Evolutionary conservation across 164 flowering plant genomes (phyloP), one percentile per base, ranked within the genome.

Genomic region (Nymphaea colorata): DNA sequence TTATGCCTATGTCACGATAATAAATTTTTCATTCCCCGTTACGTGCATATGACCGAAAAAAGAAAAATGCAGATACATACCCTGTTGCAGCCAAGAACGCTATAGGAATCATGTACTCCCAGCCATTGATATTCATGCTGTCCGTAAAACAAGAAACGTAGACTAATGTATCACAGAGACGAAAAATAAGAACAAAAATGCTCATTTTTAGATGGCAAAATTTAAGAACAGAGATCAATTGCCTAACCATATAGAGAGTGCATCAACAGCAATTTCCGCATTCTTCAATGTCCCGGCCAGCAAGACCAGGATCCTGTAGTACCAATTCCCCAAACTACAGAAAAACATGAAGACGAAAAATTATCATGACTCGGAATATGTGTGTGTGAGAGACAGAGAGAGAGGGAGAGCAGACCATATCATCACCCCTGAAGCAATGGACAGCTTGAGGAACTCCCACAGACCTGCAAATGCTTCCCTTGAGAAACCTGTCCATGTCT

Each of bases 61-160:
- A 66, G 12, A 16, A 43, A 10, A n/a, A 43, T 2, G 12, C 51
- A 47, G 45, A 17, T 6, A 45, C 69, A 3, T 87, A 87, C 93
- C 90, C 89, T 41, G 84, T 80, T 59, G 71, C 88, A 10, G 87
- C 93, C 61, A 85, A 82, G 76, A 87, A 87, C 0, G 83, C 82
- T 0, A 87, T 64, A 11, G 89, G 89, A 70, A 87, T 84, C 92
- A 87, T 87, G 81, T 82, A 68, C 67, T 87, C 88, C 89, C 87
- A 87, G 0, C 84, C 80, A 53, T 84, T 85, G 10, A 87, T 80
- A 6, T 74, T 55, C 86, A 82, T 83, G 69, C 93, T 87, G 86
- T 69, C 69, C 17, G 15, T 5, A 16, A 6, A 61, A 6, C 5
- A 25, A 61, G 5, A 15, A 15, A 61, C 8, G 63, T 16, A 4